Conservation (phyloP, 2,329 filamentous ascomycete species). For the Fusarium dlaminii region DNA sequence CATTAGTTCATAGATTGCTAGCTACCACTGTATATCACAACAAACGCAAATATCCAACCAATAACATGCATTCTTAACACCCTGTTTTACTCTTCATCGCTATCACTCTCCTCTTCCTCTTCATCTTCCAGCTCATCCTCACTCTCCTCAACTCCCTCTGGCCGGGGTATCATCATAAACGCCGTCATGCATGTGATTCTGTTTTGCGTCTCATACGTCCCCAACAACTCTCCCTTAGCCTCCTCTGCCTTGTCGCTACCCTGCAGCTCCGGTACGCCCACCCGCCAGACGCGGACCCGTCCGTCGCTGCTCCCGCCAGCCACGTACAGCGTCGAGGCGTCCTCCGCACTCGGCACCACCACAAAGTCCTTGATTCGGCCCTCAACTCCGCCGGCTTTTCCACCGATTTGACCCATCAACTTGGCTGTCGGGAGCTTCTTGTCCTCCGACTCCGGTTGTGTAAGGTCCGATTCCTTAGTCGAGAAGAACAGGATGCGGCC, state of each 20-base stretch:
- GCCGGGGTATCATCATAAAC: constrained; percentile 82
- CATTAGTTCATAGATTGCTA: constrained; percentile 11
- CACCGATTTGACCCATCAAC: constrained; percentile 81
- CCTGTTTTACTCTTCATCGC: constrained; percentile 44
- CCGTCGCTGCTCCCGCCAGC: constrained; percentile 87
- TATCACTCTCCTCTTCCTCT: constrained; percentile 54
- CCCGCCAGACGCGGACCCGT: constrained; percentile 78
- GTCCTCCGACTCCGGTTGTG: constrained; percentile 42
- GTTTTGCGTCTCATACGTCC: constrained; percentile 84
- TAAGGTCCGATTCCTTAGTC: constrained; percentile 64
- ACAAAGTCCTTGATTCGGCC: constrained; percentile 91
- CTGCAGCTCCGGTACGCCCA: constrained; percentile 58
- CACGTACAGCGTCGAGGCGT: constrained; percentile 61
- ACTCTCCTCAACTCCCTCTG: constrained; percentile 68
- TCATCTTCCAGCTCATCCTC: constrained; percentile 61
- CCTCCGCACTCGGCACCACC: constrained; percentile 60
- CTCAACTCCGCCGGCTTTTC: constrained; percentile 71
- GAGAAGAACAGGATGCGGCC: constrained; percentile 87
- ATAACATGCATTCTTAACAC: background rate
- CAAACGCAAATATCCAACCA: background rate
- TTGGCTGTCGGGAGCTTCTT: constrained; percentile 65
- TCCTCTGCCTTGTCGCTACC: constrained; percentile 44
- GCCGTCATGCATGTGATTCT: constrained; percentile 88
- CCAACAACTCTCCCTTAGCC: constrained; percentile 62
- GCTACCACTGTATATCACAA: background rate